These are phyloP conservation scores for Anthostomella pinea DNA, from an alignment of 2,329 filamentous ascomycete genomes.

Conservation along the genomic window DNA sequence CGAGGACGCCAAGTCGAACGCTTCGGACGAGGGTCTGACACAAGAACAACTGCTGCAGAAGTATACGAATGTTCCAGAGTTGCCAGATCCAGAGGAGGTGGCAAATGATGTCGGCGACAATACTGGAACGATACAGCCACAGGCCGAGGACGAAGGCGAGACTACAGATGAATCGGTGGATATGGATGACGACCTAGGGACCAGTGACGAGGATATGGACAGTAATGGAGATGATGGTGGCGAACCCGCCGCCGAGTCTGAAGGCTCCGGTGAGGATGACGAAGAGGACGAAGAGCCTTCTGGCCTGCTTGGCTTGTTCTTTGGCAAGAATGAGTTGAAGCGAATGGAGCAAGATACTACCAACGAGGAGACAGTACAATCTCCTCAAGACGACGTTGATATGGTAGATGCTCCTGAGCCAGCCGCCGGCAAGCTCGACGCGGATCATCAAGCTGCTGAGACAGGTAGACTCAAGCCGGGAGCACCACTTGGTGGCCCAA, in stretches of 20 bases:
- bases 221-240: constrained; percentile 42
- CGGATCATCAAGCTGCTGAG: no score
- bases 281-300: constrained; percentile 42
- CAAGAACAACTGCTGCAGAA: constrained; percentile 67
- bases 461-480: no score
- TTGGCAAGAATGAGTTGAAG: constrained; percentile 56
- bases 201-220: constrained; percentile 48
- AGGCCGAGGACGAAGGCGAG: constrained; percentile 39
- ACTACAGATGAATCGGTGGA: constrained; percentile 64
- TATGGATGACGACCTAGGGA: constrained; percentile 66
- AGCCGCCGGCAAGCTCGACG: no score
- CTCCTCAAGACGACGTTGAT: constrained; percentile 27
- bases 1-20: constrained; percentile 49
- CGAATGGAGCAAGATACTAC: constrained; percentile 45
- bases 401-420: constrained; percentile 32
- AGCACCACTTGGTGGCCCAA: no score
- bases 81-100: constrained; percentile 31
- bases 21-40: constrained; percentile 63
- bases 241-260: no score
- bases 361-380: constrained; percentile 22
- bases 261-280: constrained; percentile 40
- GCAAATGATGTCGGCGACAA: constrained; percentile 12
- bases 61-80: constrained; percentile 61
- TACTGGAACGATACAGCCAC: constrained; percentile 14
- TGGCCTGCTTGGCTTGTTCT: constrained; percentile 56